phyloP scores from a whole-genome alignment of 768 basidiomycete genomes.

The Neoboletus subvelutipes region DNA sequence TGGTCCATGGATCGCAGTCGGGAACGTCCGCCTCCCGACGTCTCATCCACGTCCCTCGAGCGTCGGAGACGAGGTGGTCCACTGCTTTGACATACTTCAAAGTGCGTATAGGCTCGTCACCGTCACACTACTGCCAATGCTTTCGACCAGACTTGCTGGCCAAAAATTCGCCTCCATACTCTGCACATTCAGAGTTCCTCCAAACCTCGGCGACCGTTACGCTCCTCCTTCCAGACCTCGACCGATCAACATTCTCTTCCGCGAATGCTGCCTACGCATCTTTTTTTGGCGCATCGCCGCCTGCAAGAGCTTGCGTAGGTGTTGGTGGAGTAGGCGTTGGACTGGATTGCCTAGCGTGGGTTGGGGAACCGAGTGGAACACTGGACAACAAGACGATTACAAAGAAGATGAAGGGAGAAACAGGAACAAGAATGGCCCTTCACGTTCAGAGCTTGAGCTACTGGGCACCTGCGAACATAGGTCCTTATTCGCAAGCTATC shows the following conservation, averaged over 20 bases:
- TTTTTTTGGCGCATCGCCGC: slow-evolving; percentile 90
- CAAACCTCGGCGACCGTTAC: slow-evolving; percentile 60
- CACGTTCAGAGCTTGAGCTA: slow-evolving; percentile 97
- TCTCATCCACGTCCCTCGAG: slow-evolving; percentile 47
- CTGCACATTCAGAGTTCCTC: slow-evolving; percentile 28
- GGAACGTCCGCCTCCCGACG: slow-evolving; percentile 45
- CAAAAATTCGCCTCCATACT: slow-evolving; percentile 37
- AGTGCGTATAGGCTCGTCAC: slow-evolving; percentile 41
- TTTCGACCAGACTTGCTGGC: slow-evolving; percentile 49
- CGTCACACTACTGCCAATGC: background rate
- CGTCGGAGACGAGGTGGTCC: slow-evolving; percentile 68
- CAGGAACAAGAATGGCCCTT: slow-evolving; percentile 57
- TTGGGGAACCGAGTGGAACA: slow-evolving; percentile 12
- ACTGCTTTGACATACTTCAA: slow-evolving; percentile 64
- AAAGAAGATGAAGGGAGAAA: slow-evolving; percentile 28
- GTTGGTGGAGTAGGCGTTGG: slow-evolving; percentile 60
- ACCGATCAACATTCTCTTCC: slow-evolving; percentile 55
- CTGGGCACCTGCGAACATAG: slow-evolving; percentile 99
- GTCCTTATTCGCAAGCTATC: slow-evolving; percentile 95
- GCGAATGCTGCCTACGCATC: slow-evolving; percentile 78
- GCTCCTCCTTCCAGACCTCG: slow-evolving; percentile 79
- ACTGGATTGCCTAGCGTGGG: slow-evolving; percentile 82
- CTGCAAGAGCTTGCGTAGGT: slow-evolving; percentile 91
- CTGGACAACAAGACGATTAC: slow-evolving; percentile 11
- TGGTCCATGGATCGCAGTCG: slow-evolving; percentile 70